Base-by-base conservation (phyloP, 768 basidiomycete species). In the Pisolithus marmoratus region DNA sequence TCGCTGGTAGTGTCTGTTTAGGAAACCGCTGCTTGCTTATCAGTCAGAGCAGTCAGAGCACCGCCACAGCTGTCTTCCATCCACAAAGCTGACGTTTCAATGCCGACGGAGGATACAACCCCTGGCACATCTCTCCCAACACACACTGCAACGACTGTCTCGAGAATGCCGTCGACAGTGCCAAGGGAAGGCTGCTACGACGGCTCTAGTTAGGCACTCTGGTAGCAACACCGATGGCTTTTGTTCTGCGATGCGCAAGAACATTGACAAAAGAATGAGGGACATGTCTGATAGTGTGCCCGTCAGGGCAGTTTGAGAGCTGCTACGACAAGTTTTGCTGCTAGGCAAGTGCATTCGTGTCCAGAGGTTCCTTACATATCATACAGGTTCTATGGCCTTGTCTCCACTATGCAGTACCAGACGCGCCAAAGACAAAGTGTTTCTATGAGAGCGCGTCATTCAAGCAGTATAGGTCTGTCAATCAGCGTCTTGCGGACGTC, bases 291-390 rank as follows among this genome's bases (percentile, higher is more conserved):
- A 71, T 5, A 74, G 72, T 50, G n/a, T n/a, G n/a, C n/a, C n/a
- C n/a, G n/a, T n/a, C n/a, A n/a, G n/a, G n/a, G n/a, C n/a, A n/a
- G n/a, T n/a, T n/a, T n/a, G n/a, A n/a, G n/a, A n/a, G n/a, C n/a
- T n/a, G n/a, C n/a, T n/a, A n/a, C n/a, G n/a, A 90, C 64, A 84
- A 87, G 58, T 93, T 90, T 65, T 93, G 90, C 61, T 90, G 92
- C 58, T 87, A 89, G 69, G 80, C 78, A 63, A 14, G 52, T 64
- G 41, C 36, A 48, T 23, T 45, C 34, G 23, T 46, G 14, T 8
- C 55, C 29, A 31, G 31, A 24, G 31, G 27, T 68, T 8, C 54
- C 49, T 23, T 42, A 17, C 17, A 36, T 15, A 17, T 45, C 2
- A 27, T 20, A 48, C 54, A 73, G 67, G 89, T 93, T 17, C 76